Percentiles rank a stretch among this genome's conserved stretches.
phyloP scores from a whole-genome alignment of 208 protist genomes.

The Naegleria lovaniensis region DNA sequence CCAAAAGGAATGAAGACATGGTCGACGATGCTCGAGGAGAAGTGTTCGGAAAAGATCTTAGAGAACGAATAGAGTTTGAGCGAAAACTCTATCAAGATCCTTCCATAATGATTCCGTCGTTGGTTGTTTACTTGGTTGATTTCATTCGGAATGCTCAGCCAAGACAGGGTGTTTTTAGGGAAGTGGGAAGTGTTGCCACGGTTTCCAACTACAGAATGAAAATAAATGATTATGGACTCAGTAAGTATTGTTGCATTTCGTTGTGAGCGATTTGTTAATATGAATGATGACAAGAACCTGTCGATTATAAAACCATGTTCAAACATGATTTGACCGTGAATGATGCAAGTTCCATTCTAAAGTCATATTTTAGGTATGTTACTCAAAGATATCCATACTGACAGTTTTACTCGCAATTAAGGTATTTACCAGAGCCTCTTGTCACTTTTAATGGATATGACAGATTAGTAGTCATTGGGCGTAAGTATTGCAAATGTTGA shows the following conservation, averaged over 20 bases:
- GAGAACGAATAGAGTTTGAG: not conserved
- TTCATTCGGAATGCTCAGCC: not conserved
- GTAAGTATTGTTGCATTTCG: not conserved
- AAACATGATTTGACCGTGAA: not conserved
- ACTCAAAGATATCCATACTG: no score
- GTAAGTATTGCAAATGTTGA: no score
- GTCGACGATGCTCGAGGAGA: not conserved
- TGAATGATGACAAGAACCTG: not conserved
- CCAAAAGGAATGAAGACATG: not conserved
- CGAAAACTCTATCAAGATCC: not conserved
- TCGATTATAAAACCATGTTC: not conserved
- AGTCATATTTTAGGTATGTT: constrained; percentile 9
- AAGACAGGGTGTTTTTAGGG: not conserved
- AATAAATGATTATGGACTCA: not conserved
- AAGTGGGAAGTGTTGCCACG: not conserved
- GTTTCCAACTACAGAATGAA: not conserved
- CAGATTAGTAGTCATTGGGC: not conserved
- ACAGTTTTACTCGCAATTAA: no score
- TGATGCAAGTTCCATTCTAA: not conserved
- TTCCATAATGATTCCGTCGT: not conserved
- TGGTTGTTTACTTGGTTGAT: not conserved
- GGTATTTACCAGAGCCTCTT: not conserved
- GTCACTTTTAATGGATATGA: constrained; percentile 12
- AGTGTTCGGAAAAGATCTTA: not conserved
- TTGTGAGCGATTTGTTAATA: no score